phyloP scores from a whole-genome alignment of 495 filamentous ascomycete species.

The Neurospora intermedia region DNA sequence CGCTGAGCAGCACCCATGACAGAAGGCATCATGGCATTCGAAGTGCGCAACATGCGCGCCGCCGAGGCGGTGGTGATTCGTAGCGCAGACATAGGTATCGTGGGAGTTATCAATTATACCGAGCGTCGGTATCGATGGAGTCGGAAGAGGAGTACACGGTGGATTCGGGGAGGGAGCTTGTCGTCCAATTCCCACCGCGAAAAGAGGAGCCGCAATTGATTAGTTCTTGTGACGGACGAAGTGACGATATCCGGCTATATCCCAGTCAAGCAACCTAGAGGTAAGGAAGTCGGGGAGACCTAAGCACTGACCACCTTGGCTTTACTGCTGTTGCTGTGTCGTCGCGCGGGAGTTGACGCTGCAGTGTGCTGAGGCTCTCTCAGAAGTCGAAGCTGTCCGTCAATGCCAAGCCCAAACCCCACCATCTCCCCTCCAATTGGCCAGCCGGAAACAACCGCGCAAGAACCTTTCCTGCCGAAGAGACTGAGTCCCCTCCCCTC shows the following conservation, averaged over 20 bases:
- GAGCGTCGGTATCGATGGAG: background rate
- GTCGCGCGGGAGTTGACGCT: background rate
- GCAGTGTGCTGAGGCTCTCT: conserved; percentile 1
- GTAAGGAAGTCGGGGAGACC: too few relatives aligned
- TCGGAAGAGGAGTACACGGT: background rate
- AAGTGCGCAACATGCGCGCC: conserved; percentile 31
- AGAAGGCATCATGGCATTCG: background rate
- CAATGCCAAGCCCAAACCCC: conserved; percentile 5
- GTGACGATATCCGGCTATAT: background rate
- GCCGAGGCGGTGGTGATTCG: conserved; percentile 26
- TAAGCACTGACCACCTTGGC: background rate
- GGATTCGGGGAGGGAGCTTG: background rate
- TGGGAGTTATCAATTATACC: background rate
- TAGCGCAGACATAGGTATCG: conserved; percentile 32
- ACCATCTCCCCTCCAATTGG: conserved; percentile 11
- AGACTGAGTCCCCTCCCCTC: too few relatives aligned
- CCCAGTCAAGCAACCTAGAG: background rate
- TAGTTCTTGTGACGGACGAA: background rate
- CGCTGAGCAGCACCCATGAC: conserved; percentile 18
- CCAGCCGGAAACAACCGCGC: conserved; percentile 21
- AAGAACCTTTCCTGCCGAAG: conserved; percentile 20
- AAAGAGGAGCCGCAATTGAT: conserved; percentile 1
- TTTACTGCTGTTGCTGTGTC: background rate
- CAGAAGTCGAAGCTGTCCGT: conserved; percentile 1
- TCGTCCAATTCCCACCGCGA: background rate